Conservation (phyloP, 352 stramenopile genomes). For the Lagenidium giganteum region DNA sequence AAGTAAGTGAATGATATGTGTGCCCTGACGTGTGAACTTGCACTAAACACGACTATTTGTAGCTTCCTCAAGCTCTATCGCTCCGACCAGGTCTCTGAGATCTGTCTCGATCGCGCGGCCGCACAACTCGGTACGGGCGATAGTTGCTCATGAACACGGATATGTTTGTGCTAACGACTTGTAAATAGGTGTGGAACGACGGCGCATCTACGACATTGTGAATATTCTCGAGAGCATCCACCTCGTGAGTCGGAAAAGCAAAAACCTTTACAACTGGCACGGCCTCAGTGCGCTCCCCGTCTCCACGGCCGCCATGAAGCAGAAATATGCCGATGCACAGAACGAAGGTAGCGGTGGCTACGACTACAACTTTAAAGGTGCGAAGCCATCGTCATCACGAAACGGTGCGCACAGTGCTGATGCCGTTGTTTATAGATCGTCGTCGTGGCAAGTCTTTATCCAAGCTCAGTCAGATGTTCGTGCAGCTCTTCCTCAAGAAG, state of each 20-base stretch:
- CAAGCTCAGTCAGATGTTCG: conserved; percentile 92
- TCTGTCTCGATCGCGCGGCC: conserved; percentile 69
- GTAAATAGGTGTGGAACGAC: conserved; percentile 81
- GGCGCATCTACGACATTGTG: conserved; percentile 97
- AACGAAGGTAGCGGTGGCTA: conserved; percentile 21
- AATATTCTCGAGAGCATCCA: conserved; percentile 97
- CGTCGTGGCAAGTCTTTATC: conserved; percentile 85
- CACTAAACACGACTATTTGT: too few species aligned
- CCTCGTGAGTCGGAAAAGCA: conserved; percentile 93
- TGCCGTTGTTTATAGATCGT: conserved; percentile 26
- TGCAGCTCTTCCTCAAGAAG: conserved; percentile 93
- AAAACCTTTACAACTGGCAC: conserved; percentile 95
- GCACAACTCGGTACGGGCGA: conserved; percentile 33
- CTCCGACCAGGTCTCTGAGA: conserved; percentile 59
- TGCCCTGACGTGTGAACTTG: too few species aligned
- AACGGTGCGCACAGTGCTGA: not conserved
- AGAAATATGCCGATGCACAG: conserved; percentile 33
- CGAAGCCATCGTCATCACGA: not conserved
- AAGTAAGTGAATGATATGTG: conserved; percentile 80
- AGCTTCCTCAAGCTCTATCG: conserved; percentile 80
- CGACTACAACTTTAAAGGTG: conserved; percentile 69
- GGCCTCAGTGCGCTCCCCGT: conserved; percentile 57
- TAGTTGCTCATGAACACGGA: not conserved
- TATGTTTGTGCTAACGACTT: not conserved
- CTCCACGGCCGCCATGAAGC: conserved; percentile 65